Evolutionary conservation across 345 rosid genomes (phyloP).

Genomic region (Salix brachista): DNA sequence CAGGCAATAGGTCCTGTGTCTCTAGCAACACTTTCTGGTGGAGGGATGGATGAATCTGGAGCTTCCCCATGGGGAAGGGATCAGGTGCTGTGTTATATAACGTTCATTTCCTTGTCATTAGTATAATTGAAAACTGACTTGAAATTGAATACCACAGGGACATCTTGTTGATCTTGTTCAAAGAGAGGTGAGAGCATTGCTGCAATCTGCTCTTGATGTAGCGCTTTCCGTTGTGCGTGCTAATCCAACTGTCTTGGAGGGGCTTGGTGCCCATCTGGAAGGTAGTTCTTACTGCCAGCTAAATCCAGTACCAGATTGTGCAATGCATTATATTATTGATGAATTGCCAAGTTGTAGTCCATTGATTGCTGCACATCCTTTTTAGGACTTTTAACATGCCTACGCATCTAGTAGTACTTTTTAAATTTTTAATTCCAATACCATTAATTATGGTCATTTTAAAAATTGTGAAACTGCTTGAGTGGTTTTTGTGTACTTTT

Average conservation of each 20-base stretch:
- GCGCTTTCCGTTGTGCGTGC: conserved; percentile 76
- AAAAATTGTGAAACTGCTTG: background rate
- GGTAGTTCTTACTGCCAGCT: conserved; percentile 37
- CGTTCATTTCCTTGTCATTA: background rate
- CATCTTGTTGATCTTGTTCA: conserved; percentile 87
- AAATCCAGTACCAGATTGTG: background rate
- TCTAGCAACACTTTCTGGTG: conserved; percentile 73
- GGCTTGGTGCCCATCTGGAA: conserved; percentile 90
- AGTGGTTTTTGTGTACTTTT: background rate
- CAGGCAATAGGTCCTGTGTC: conserved; percentile 81
- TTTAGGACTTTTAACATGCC: background rate
- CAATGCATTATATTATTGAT: background rate
- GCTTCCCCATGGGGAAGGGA: conserved; percentile 75
- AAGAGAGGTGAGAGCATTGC: conserved; percentile 67
- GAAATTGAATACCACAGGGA: conserved; percentile 48
- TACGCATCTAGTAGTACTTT: no score
- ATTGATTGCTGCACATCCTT: background rate
- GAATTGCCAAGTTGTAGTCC: background rate
- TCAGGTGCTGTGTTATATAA: conserved; percentile 45
- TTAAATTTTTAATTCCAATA: background rate
- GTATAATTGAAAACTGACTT: conserved; percentile 10
- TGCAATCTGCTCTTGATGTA: conserved; percentile 72
- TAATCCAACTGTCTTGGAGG: conserved; percentile 81
- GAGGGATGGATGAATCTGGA: conserved; percentile 82
- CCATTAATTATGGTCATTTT: background rate